Evolutionary conservation across 2,329 filamentous ascomycete species (phyloP), one percentile per base, ranked within the genome.

Genomic region (Pseudocercospora pini-densiflorae): DNA sequence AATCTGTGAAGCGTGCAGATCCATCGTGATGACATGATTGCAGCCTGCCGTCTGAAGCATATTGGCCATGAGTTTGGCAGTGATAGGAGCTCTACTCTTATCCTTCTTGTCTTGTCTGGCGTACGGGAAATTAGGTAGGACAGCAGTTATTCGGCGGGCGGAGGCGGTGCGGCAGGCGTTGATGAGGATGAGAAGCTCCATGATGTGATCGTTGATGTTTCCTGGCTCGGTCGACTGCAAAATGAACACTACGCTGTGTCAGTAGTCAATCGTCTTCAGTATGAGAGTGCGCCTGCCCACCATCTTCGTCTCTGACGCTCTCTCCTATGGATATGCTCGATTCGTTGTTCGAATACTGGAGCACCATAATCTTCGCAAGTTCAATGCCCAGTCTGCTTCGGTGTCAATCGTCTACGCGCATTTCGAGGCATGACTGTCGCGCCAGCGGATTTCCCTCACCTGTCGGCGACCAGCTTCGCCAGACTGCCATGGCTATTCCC

Each of bases 131-230:
- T 97, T 97, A 72, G 94, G 94, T 60, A 97, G 92, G 70, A 97
- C 92, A 70, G 93, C 94, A 23, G 94, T 97, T 81, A 98, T 97
- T 71, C 94, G 92, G 71, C 94, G 89, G 12, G 94, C 94, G 40
- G 89, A 92, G 49, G 90, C 90, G 24, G 90, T 92, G 79, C 92
- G 90, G 85, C 94, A 97, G 70, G 94, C 94, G 78, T 97, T 96
- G 81, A 97, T 96, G 90, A 97, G 97, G 82, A 98, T 97, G 72
- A 98, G 87, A 43, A 98, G 88, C 82, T 99, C 94, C 94, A 99
- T 98, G 67, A 99, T 87, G 59, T 93, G 93, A 79, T 98, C 94
- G 81, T 99, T 99, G 83, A 98, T 96, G 78, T 97, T 94, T 78
- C 94, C 94, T 1, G 94, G 94, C 47, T 92, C 90, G 57, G 95